phyloP scores from a whole-genome alignment of 495 filamentous ascomycete genomes.

The Penicillium ucsense region DNA sequence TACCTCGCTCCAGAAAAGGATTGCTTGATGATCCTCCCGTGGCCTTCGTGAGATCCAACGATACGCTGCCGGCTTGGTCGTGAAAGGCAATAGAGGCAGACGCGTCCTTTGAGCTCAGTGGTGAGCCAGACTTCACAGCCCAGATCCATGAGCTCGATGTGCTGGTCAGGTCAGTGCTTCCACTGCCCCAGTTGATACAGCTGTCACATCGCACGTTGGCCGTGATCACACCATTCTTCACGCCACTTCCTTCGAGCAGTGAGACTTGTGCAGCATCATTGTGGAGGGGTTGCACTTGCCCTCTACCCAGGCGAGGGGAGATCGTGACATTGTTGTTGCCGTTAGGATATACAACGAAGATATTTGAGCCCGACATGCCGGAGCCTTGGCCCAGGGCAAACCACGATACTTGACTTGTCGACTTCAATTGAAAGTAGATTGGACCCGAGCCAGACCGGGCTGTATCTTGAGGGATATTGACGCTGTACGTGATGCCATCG shows the following conservation, averaged over 20 bases:
- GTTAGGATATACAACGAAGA: slow-evolving; percentile 58
- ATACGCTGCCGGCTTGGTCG: slow-evolving; percentile 18
- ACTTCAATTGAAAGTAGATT: slow-evolving; percentile 56
- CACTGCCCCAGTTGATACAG: slow-evolving; percentile 47
- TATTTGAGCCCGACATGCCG: slow-evolving; percentile 52
- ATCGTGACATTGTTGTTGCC: slow-evolving; percentile 52
- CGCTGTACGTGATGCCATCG: slow-evolving; percentile 18
- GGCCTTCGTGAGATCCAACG: slow-evolving; percentile 8
- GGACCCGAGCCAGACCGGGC: slow-evolving; percentile 18
- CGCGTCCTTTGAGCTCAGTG: slow-evolving; percentile 43
- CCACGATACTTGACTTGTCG: slow-evolving; percentile 51
- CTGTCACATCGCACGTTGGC: slow-evolving; percentile 54
- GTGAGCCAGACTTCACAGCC: slow-evolving; percentile 47
- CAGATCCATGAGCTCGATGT: slow-evolving; percentile 54
- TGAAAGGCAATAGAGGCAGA: slow-evolving; percentile 50
- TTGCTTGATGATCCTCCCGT: slow-evolving; percentile 40
- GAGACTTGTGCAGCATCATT: slow-evolving; percentile 41
- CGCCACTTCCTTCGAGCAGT: slow-evolving; percentile 54
- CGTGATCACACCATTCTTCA: slow-evolving; percentile 42
- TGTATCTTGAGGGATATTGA: slow-evolving; percentile 22
- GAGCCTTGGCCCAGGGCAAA: slow-evolving; percentile 54
- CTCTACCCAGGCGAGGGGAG: slow-evolving; percentile 46
- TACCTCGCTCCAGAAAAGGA: slow-evolving; percentile 38
- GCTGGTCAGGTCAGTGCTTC: slow-evolving; percentile 32
- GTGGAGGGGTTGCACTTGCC: slow-evolving; percentile 42